Conservation (phyloP, 805 yeast genomes). For the Starmerella roubikii region DNA sequence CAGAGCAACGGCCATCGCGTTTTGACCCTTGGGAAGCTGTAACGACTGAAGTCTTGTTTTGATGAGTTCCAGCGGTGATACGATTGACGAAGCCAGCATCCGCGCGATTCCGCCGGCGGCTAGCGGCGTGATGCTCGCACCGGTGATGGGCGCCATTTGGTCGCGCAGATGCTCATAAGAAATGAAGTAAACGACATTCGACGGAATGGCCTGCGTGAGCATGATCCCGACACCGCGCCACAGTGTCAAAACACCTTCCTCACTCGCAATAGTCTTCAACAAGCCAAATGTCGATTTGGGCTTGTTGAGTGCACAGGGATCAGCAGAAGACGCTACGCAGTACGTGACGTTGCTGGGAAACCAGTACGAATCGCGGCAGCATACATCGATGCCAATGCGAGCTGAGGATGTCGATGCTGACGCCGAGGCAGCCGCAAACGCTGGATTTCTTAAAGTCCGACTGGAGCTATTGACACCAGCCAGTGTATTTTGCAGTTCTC, state of each 20-base stretch:
- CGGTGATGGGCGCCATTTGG: slow-evolving; percentile 35
- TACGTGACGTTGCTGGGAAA: slow-evolving; percentile 27
- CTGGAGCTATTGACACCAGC: neutral
- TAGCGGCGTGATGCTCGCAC: slow-evolving; percentile 50
- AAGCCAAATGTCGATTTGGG: slow-evolving; percentile 50
- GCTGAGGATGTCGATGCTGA: neutral
- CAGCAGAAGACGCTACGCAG: slow-evolving; percentile 26
- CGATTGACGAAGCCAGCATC: slow-evolving; percentile 63
- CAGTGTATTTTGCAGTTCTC: neutral
- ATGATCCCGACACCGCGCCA: slow-evolving; percentile 86
- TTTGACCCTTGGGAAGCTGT: slow-evolving; percentile 35
- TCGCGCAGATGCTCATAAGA: slow-evolving; percentile 84
- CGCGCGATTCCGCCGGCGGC: slow-evolving; percentile 79
- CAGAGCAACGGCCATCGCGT: slow-evolving; percentile 25
- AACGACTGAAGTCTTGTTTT: slow-evolving; percentile 80
- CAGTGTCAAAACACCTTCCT: slow-evolving; percentile 64
- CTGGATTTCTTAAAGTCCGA: too few species aligned
- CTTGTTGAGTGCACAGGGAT: slow-evolving; percentile 6
- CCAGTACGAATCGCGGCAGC: slow-evolving; percentile 30
- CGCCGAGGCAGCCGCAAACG: too few species aligned
- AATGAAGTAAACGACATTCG: slow-evolving; percentile 85
- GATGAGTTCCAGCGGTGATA: slow-evolving; percentile 77
- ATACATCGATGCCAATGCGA: slow-evolving; percentile 27
- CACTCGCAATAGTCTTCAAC: slow-evolving; percentile 43
- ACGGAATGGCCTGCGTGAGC: slow-evolving; percentile 73